Conservation (phyloP, 31 red algal genomes). For the Endocladia muricata region DNA sequence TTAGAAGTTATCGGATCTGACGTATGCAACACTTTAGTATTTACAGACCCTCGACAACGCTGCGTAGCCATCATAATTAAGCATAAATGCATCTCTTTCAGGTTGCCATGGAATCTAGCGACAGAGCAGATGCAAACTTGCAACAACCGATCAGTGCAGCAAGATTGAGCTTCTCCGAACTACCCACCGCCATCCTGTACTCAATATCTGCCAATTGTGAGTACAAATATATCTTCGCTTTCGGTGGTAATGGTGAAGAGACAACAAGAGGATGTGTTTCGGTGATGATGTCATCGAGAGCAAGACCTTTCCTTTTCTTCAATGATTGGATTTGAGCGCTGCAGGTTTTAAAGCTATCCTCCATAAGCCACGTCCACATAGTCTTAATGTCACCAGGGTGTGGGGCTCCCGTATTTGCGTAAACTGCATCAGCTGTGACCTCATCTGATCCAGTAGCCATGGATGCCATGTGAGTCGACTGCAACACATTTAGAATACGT, state of each 20-base stretch:
- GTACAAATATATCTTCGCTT: slow-evolving; percentile 80
- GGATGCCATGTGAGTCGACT: slow-evolving; percentile 73
- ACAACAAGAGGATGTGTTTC: slow-evolving; percentile 59
- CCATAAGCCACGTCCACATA: slow-evolving; percentile 46
- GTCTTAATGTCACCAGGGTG: slow-evolving; percentile 66
- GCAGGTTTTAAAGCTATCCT: slow-evolving; percentile 53
- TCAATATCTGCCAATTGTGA: slow-evolving; percentile 80
- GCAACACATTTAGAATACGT: slow-evolving; percentile 85
- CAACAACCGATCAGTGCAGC: slow-evolving; percentile 80
- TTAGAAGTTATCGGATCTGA: neutral
- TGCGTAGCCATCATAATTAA: slow-evolving; percentile 30
- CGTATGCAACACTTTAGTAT: no score
- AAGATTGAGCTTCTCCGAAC: slow-evolving; percentile 66
- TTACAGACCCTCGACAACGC: slow-evolving; percentile 7
- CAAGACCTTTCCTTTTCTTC: slow-evolving; percentile 76
- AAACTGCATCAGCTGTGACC: slow-evolving; percentile 73
- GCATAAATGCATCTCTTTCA: neutral
- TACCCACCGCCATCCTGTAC: slow-evolving; percentile 68
- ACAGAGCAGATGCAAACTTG: slow-evolving; percentile 59
- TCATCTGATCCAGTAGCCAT: neutral
- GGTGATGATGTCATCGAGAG: slow-evolving; percentile 82
- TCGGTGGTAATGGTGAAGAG: slow-evolving; percentile 13
- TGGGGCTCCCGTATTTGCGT: slow-evolving; percentile 87
- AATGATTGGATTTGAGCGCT: slow-evolving; percentile 31
- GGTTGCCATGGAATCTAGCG: slow-evolving; percentile 12